Percentiles rank a stretch among this genome's conserved stretches.
Conservation (phyloP, 371 early-diverging fungal genomes). For the Rhizopus microsporus region DNA sequence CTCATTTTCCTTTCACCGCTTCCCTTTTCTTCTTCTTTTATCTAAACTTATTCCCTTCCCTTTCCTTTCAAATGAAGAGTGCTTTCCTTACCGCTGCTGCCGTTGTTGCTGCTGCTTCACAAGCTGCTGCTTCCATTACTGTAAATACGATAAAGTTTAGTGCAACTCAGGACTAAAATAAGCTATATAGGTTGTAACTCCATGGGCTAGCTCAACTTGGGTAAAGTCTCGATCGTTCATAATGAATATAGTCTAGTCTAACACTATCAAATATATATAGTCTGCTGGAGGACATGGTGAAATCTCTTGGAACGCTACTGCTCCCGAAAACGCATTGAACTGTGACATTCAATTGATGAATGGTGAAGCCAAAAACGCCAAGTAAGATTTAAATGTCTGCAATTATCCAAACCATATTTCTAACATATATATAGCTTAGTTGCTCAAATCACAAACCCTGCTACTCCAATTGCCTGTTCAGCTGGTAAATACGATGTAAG, state of each 20-base stretch:
- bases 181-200: slow-evolving; percentile 37
- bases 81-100: slow-evolving; percentile 20
- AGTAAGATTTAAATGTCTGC: slow-evolving; percentile 23
- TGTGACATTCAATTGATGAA: slow-evolving; percentile 50
- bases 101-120: slow-evolving; percentile 23
- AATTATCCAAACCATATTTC: not conserved
- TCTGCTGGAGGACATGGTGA: slow-evolving; percentile 42
- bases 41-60: slow-evolving; percentile 7
- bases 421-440: slow-evolving; percentile 19
- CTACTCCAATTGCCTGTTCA: slow-evolving; percentile 27
- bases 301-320: slow-evolving; percentile 42
- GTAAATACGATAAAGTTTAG: slow-evolving; percentile 12
- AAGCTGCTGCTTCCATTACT: slow-evolving; percentile 25
- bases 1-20: slow-evolving; percentile 8
- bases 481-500: slow-evolving; percentile 30
- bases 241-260: not conserved
- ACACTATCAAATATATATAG: slow-evolving; percentile 20
- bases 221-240: slow-evolving; percentile 19
- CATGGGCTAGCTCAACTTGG: slow-evolving; percentile 44
- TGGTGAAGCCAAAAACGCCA: slow-evolving; percentile 40
- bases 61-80: slow-evolving; percentile 24
- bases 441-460: slow-evolving; percentile 30
- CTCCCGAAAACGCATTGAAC: slow-evolving; percentile 31
- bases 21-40: slow-evolving; percentile 12
- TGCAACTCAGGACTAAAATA: not conserved